phyloP scores from a whole-genome alignment of 192 early-diverging fungal species.

The Phlyctochytrium arcticum region DNA sequence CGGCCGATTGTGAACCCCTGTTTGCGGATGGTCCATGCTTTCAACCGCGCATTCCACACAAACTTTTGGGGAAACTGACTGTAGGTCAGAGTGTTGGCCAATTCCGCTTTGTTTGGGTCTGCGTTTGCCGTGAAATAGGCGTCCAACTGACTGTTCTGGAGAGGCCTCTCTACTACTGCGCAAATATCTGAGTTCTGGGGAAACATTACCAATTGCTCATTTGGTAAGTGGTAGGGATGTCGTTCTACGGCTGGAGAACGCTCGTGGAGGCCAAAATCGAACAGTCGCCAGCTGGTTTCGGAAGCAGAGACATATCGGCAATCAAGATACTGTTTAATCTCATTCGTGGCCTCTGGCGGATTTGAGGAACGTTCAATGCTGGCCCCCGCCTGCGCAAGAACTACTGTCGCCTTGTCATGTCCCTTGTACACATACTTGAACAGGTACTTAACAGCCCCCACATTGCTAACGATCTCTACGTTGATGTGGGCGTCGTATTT shows the following conservation, averaged over 20 bases:
- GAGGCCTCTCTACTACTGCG: not conserved
- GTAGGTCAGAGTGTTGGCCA: no score
- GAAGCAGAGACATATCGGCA: no score
- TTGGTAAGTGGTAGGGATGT: not conserved
- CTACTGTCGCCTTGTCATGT: not conserved
- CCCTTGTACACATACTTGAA: not conserved
- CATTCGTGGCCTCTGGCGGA: no score
- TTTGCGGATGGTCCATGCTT: not conserved
- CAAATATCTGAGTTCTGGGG: not conserved
- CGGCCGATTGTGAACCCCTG: not conserved
- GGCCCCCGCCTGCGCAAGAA: no score
- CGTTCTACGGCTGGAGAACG: not conserved
- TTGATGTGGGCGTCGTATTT: no score
- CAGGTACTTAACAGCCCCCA: not conserved
- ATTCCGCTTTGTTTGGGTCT: no score
- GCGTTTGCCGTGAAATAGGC: no score
- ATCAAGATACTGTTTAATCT: no score
- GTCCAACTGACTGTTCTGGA: no score
- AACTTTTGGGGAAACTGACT: not conserved
- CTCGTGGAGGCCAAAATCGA: not conserved
- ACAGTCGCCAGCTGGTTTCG: no score
- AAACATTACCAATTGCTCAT: not conserved
- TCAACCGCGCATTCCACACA: not conserved
- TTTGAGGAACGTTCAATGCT: no score
- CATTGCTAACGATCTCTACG: no score